These are phyloP conservation scores for Fremontodendron californicum DNA, from an alignment of 345 rosid genomes.

Conservation along the genomic window DNA sequence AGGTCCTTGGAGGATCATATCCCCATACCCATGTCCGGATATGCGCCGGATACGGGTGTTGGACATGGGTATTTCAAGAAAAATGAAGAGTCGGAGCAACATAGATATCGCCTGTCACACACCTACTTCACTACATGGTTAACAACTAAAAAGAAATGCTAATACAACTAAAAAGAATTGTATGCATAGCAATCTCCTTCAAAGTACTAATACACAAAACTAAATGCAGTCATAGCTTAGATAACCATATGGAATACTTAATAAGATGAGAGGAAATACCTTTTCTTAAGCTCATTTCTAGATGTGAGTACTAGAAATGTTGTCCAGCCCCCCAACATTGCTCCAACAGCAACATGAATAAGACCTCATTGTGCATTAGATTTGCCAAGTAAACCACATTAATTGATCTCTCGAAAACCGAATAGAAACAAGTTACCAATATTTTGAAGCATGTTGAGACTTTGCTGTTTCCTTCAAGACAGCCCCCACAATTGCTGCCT, in stretches of 20 bases:
- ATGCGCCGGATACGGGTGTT: too few relatives aligned
- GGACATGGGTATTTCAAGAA: too few relatives aligned
- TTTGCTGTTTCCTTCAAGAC: conserved; percentile 85
- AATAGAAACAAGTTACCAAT: conserved; percentile 37
- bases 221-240: background rate
- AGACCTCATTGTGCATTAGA: background rate
- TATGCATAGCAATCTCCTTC: background rate
- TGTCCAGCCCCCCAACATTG: background rate
- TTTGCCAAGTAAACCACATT: background rate
- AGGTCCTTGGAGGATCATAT: too few relatives aligned
- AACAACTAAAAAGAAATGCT: background rate
- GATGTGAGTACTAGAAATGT: background rate
- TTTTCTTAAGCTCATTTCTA: background rate
- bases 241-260: background rate
- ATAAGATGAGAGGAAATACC: background rate
- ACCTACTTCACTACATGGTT: background rate
- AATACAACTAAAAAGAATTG: background rate
- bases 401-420: background rate
- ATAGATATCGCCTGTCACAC: background rate
- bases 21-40: too few relatives aligned
- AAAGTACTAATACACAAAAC: background rate
- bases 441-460: conserved; percentile 79
- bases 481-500: conserved; percentile 90
- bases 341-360: background rate
- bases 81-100: too few relatives aligned